Conservation (phyloP, 768 basidiomycete genomes). For the Chalciporus pseudorubinellus region DNA sequence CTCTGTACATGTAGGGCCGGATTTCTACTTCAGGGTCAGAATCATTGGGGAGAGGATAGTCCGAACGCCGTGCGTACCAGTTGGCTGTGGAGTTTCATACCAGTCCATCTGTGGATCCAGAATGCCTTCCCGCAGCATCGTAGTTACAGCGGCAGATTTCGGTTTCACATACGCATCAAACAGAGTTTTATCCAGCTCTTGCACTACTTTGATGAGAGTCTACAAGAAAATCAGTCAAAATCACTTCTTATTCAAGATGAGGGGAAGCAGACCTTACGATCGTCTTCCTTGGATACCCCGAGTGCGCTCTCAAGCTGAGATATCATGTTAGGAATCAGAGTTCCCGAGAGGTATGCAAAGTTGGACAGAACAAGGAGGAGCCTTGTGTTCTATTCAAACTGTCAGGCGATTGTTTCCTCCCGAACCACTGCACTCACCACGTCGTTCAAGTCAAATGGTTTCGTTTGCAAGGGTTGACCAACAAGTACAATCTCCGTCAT, state of each 20-base stretch:
- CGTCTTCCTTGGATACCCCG: conserved; percentile 66
- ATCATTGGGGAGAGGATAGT: not conserved
- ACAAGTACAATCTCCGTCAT: conserved; percentile 7
- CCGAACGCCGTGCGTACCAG: conserved; percentile 49
- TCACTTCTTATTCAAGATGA: not conserved
- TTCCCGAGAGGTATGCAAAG: conserved; percentile 69
- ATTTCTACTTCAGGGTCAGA: conserved; percentile 58
- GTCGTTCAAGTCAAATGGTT: conserved; percentile 55
- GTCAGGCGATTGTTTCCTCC: not conserved
- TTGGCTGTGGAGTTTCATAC: conserved; percentile 91
- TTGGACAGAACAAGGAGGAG: conserved; percentile 89
- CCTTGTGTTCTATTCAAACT: conserved; percentile 67
- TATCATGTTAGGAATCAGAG: conserved; percentile 75
- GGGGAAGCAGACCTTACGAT: conserved; percentile 54
- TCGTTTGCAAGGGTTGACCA: conserved; percentile 23
- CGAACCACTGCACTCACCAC: conserved; percentile 42
- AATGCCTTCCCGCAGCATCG: conserved; percentile 76
- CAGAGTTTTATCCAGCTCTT: conserved; percentile 82
- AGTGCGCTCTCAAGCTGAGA: conserved; percentile 76
- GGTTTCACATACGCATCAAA: conserved; percentile 88
- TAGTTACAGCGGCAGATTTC: conserved; percentile 65
- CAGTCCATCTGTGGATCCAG: conserved; percentile 83
- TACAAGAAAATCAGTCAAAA: conserved; percentile 25
- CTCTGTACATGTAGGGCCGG: conserved; percentile 90
- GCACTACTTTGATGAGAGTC: conserved; percentile 74